Percentiles rank a stretch among this genome's conserved stretches.
Evolutionary conservation across 169 alveolate genomes (phyloP).

Genomic region (Babesia gibsoni): DNA sequence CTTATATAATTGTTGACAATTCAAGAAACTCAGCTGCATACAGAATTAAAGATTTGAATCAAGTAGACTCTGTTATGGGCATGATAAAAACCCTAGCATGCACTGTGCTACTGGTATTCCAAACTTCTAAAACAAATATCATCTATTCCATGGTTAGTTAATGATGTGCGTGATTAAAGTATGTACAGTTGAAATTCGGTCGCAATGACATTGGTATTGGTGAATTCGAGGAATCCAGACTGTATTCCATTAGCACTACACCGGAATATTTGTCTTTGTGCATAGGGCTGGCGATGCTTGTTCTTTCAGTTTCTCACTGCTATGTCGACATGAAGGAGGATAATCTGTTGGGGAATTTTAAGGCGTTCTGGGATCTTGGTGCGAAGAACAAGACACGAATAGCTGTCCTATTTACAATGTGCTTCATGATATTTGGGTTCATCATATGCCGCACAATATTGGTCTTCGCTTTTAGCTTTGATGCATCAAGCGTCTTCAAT

Average conservation of each 20-base stretch:
- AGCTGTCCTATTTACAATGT: neutral
- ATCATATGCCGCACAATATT: neutral
- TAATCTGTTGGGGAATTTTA: neutral
- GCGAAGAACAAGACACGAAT: neutral
- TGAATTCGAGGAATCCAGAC: neutral
- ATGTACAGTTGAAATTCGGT: conserved; percentile 4
- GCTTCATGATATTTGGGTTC: neutral
- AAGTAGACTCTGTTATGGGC: neutral
- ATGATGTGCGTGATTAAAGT: neutral
- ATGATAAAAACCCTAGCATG: neutral
- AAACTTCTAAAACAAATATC: conserved; percentile 8
- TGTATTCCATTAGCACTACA: neutral
- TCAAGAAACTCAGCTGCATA: neutral
- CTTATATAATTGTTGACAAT: neutral
- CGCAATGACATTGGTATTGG: neutral
- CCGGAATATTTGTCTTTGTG: neutral
- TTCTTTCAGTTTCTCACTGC: neutral
- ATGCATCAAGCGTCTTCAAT: neutral
- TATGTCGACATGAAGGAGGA: neutral
- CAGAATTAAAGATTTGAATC: neutral
- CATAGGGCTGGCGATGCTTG: neutral
- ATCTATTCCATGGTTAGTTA: neutral
- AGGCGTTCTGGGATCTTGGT: neutral
- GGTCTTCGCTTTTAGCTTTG: neutral
- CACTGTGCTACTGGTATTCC: neutral